These are phyloP conservation scores for Talaromyces sp. DNA, from an alignment of 2,329 filamentous ascomycete genomes.

Conservation along the genomic window DNA sequence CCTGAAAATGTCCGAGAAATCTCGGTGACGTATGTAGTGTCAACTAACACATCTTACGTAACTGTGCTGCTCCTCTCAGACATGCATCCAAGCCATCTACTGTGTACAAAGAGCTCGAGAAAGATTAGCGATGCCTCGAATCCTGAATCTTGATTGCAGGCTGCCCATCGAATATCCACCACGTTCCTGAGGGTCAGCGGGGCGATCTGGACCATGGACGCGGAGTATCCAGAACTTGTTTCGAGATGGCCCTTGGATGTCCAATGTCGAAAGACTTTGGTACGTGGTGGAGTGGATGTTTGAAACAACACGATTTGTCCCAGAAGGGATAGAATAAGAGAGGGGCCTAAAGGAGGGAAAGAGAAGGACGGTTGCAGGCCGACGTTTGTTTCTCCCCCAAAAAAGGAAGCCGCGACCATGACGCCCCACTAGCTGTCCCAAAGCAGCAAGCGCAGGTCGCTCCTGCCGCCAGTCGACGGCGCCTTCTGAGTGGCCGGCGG, in stretches of 20 bases:
- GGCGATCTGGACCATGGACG: neutral
- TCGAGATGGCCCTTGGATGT: neutral
- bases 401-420: neutral
- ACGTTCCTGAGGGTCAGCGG: conserved; percentile 1
- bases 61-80: conserved; percentile 3
- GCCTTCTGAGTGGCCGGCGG: neutral
- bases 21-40: neutral
- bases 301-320: neutral
- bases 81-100: neutral
- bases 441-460: neutral
- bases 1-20: neutral
- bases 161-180: conserved; percentile 3
- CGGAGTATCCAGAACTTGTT: neutral
- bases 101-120: neutral
- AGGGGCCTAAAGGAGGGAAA: too few species aligned
- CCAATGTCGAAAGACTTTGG: neutral
- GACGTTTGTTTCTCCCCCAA: neutral
- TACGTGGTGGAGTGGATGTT: neutral
- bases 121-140: neutral
- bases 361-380: neutral
- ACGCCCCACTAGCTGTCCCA: neutral
- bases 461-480: neutral
- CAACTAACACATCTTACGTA: neutral
- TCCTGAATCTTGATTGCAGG: neutral
- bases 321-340: too few species aligned